Conservation (phyloP, 345 rosid species). For the Draba incana region DNA sequence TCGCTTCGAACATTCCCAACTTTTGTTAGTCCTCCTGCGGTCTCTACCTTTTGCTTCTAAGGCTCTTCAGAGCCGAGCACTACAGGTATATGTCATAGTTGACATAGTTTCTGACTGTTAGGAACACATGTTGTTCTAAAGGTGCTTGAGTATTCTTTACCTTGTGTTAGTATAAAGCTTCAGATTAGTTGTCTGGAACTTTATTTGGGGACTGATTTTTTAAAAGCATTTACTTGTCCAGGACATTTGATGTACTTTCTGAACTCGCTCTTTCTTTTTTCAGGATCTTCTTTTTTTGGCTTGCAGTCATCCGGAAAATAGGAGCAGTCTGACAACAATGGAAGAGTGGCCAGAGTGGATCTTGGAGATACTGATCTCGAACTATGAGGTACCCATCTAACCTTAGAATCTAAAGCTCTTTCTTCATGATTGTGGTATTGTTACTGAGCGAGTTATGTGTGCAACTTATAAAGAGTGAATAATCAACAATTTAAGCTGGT, state of each 20-base stretch:
- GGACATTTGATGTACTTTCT: constrained; percentile 46
- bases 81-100: constrained; percentile 67
- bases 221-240: constrained; percentile 29
- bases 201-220: constrained; percentile 12
- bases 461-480: constrained; percentile 18
- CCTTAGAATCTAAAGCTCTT: constrained; percentile 19
- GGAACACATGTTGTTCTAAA: constrained; percentile 18
- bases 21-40: constrained; percentile 84
- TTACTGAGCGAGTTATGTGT: constrained; percentile 8
- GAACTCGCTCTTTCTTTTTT: constrained; percentile 58
- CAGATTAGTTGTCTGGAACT: constrained; percentile 15
- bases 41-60: constrained; percentile 83
- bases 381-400: constrained; percentile 70
- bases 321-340: constrained; percentile 86
- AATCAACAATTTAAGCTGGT: constrained; percentile 10
- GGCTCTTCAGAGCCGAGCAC: constrained; percentile 83
- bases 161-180: constrained; percentile 23
- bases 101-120: constrained; percentile 20
- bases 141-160: constrained; percentile 19
- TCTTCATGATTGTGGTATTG: constrained; percentile 26
- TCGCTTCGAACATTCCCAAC: constrained; percentile 88
- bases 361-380: constrained; percentile 85
- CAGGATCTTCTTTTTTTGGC: constrained; percentile 99
- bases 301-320: constrained; percentile 98
- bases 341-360: constrained; percentile 99